phyloP scores from a whole-genome alignment of 2,329 filamentous ascomycete genomes.

The Dothideomycetidae sp. region DNA sequence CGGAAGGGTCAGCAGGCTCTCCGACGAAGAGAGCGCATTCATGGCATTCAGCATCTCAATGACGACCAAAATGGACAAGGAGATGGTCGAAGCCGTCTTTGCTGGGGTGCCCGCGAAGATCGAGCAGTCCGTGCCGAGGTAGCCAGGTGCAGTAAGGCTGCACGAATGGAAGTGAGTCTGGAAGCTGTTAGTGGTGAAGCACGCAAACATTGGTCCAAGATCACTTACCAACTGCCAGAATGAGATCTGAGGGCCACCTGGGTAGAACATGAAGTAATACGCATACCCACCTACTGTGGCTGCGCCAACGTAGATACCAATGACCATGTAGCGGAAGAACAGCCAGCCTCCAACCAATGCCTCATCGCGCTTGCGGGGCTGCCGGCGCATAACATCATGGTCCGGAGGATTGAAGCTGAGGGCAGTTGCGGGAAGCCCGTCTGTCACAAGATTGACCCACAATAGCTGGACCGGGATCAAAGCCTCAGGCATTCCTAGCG shows the following conservation, averaged over 20 bases:
- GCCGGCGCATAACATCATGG: conserved; percentile 90
- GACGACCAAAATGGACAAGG: conserved; percentile 78
- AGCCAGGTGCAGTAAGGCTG: conserved; percentile 50
- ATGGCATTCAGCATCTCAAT: conserved; percentile 99
- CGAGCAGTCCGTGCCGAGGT: conserved; percentile 76
- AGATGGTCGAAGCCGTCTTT: conserved; percentile 84
- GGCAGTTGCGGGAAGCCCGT: conserved; percentile 89
- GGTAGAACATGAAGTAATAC: conserved; percentile 99
- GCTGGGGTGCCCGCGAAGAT: conserved; percentile 83
- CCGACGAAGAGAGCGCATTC: conserved; percentile 91
- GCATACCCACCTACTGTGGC: conserved; percentile 94
- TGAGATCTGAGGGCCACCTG: conserved; percentile 74
- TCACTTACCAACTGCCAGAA: conserved; percentile 63
- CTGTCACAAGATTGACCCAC: conserved; percentile 97
- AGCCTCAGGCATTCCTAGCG: conserved; percentile 92
- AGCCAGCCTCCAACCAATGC: conserved; percentile 87
- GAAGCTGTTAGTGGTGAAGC: not conserved
- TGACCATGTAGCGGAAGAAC: conserved; percentile 93
- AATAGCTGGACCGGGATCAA: conserved; percentile 92
- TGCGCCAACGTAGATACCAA: conserved; percentile 85
- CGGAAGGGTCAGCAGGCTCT: conserved; percentile 82
- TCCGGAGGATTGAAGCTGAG: conserved; percentile 98
- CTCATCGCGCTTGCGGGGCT: conserved; percentile 84
- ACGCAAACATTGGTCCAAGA: not conserved
- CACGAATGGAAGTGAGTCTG: conserved; percentile 84